Base-by-base conservation (phyloP, 73 alveolate species). In the Urostyla sp. region DNA sequence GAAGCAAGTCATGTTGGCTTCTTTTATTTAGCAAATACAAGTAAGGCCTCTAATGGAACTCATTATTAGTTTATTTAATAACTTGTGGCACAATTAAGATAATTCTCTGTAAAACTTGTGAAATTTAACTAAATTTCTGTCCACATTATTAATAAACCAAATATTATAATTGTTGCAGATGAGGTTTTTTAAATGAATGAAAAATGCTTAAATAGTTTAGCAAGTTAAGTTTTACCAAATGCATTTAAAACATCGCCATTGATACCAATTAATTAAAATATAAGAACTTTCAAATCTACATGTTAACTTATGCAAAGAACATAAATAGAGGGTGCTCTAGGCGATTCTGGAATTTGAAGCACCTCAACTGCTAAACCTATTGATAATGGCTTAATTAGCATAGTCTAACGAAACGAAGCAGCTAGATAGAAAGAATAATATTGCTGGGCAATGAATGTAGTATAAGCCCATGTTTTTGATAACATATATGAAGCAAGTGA, bases 91-190 rank as follows among this genome's bases (percentile, higher is more conserved):
- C 31, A 58, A 58, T 40, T 58, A 4, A 58, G 37, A 20, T 37
- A 32, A 8, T 58, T 58, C 31, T 32, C 31, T 31, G 28, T 58
- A 7, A 57, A 63, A 6, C 44, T 63, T 23, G 44, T 32, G 1
- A 63, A 63, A 15, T 63, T 43, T 31, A 63, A 63, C 30, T 69
- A 67, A 5, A 8, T 11, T 7, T 23, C 72, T n/a, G 48, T 46
- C 26, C 5, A 30, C 10, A 31, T 48, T 2, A 2, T 3, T 3
- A 69, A 44, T 30, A 13, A 7, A 1, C 83, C 83, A 1, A 13
- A 69, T n/a, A 20, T 69, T 0, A 8, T 69, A 5, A 49, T 69
- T 27, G 83, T 69, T 15, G 83, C 83, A 13, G 83, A 69, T 69
- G 83, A 69, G 18, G 31, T 69, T n/a, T 69, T 69, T 24, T 4